Base-by-base conservation (phyloP, 345 rosid genomes). In the Nephelium lappaceum region DNA sequence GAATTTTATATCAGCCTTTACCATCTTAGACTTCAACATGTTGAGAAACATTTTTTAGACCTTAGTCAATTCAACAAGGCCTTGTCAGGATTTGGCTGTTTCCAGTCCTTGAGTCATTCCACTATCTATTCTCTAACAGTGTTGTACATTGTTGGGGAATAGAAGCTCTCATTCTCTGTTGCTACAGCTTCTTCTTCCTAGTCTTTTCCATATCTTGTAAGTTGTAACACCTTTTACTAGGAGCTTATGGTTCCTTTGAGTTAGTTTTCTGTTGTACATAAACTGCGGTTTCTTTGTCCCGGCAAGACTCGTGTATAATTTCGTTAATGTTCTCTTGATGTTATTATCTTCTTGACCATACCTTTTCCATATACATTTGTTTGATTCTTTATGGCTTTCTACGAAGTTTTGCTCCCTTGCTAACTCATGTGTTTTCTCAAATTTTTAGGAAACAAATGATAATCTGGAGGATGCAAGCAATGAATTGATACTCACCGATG, bases 391-490 rank as follows among this genome's bases (percentile, higher is more conserved):
- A 3, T 19, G 21, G 9, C 47, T 69, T 69, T 42, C 42, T 42
- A 1, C 64, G 21, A 21, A 60, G n/a, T 8, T 10, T 27, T 47
- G 4, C 6, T 11, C 31, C 49, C 12, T 12, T 18, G n/a, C 79
- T 42, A 68, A 78, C 63, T 39, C 55, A 14, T 69, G 16, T 53
- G 16, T 71, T 25, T 71, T 14, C 42, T 68, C 76, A 81, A 19
- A 60, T 23, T 4, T 60, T n/a, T 10, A 96, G 99, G 98, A 96
- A 81, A 83, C 90, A 70, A 92, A 89, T 51, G 97, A 96, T 7
- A 96, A 94, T 82, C 82, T 96, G 64, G 98, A 93, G 85, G 99
- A 96, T 81, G 99, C 97, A 2, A 83, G 95, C 74, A 94, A 94
- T 65, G 98, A 96, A 82, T 80, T 94, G 87, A 94, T 96, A 74